phyloP scores from a whole-genome alignment of 805 yeast species.

The Candida verbasci region DNA sequence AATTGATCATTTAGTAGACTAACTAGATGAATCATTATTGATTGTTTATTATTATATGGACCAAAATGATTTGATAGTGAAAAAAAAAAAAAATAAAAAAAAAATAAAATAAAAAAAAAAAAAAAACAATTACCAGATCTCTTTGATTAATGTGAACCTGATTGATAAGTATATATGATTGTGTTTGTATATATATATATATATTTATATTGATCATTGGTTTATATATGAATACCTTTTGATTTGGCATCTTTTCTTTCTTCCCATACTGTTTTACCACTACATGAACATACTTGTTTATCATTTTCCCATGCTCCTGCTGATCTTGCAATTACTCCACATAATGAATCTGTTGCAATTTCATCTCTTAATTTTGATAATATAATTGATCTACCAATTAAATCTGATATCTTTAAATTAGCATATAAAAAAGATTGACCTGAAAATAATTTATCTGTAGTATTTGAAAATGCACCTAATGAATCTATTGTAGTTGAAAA shows the following conservation, averaged over 20 bases:
- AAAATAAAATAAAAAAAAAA: too few relatives aligned
- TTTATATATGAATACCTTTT: constrained; percentile 44
- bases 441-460: constrained; percentile 16
- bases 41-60: too few relatives aligned
- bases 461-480: constrained; percentile 26
- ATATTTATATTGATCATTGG: not conserved
- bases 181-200: not conserved
- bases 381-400: constrained; percentile 68
- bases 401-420: constrained; percentile 47
- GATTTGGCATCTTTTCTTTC: constrained; percentile 74
- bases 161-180: not conserved
- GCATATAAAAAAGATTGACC: constrained; percentile 39
- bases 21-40: not conserved
- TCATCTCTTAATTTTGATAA: constrained; percentile 39
- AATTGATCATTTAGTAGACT: constrained; percentile 17
- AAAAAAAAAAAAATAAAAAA: not conserved
- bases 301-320: constrained; percentile 98
- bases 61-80: not conserved
- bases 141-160: too few relatives aligned
- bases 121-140: not conserved
- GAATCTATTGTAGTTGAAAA: constrained; percentile 26
- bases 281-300: constrained; percentile 88
- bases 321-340: constrained; percentile 91
- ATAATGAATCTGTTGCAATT: constrained; percentile 44
- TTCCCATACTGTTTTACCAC: constrained; percentile 95